phyloP scores from a whole-genome alignment of 2,329 filamentous ascomycete species.

The Scedosporium minutisporum region DNA sequence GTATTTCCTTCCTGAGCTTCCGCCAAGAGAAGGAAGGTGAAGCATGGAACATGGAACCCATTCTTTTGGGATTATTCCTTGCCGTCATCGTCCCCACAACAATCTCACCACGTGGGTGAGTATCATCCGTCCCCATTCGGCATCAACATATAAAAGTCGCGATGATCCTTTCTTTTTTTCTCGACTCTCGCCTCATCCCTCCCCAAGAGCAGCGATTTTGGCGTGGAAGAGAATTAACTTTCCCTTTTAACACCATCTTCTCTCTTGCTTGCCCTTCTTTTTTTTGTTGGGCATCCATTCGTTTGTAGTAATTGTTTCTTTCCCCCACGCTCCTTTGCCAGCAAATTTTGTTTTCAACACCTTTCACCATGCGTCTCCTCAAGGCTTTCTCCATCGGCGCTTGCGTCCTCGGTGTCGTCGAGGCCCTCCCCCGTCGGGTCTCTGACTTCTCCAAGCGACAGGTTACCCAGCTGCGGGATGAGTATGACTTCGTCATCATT shows the following conservation, averaged over 20 bases:
- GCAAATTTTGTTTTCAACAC: neutral
- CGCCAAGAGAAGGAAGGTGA: neutral
- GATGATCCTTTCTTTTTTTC: slow-evolving; percentile 5
- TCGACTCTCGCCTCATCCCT: slow-evolving; percentile 1
- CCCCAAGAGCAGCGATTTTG: slow-evolving; percentile 6
- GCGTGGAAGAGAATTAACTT: neutral
- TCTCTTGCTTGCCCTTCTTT: neutral
- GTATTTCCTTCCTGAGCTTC: neutral
- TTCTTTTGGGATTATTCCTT: neutral
- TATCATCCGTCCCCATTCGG: neutral
- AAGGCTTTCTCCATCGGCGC: slow-evolving; percentile 12
- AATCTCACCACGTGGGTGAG: slow-evolving; percentile 5
- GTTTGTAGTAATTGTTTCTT: neutral
- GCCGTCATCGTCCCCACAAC: neutral
- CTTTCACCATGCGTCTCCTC: slow-evolving; percentile 12
- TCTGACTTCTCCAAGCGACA: slow-evolving; percentile 13
- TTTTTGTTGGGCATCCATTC: slow-evolving; percentile 9
- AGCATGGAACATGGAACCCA: neutral
- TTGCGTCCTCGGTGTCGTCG: slow-evolving; percentile 11
- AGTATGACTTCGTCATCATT: slow-evolving; percentile 21
- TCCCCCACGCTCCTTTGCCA: slow-evolving; percentile 6
- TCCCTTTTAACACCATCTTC: neutral
- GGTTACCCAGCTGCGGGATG: slow-evolving; percentile 16
- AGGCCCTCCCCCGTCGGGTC: slow-evolving; percentile 12
- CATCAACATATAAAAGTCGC: neutral